phyloP scores from a whole-genome alignment of 1,139 yeast genomes.

The Kurtzmaniella quercitrusa region DNA sequence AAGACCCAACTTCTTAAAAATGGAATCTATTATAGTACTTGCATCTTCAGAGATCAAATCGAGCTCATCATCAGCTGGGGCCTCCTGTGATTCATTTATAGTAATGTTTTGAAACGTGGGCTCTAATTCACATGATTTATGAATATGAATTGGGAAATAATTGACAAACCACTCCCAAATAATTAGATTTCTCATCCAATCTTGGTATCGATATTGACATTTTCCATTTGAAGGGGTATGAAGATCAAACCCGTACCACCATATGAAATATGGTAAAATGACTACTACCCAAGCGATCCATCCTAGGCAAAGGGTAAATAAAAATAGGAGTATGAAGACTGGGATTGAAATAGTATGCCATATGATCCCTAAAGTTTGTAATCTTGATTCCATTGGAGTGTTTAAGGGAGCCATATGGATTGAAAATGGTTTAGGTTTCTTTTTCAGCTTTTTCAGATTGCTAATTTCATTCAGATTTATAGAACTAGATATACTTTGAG shows the following conservation, averaged over 20 bases:
- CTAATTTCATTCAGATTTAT: neutral
- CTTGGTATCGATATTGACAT: conserved; percentile 53
- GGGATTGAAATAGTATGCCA: conserved; percentile 80
- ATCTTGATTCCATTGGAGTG: conserved; percentile 54
- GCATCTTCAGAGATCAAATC: conserved; percentile 39
- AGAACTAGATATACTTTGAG: neutral
- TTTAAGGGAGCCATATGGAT: conserved; percentile 47
- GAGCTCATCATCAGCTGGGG: conserved; percentile 34
- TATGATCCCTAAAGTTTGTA: conserved; percentile 68
- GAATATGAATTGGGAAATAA: conserved; percentile 78
- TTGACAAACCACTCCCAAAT: conserved; percentile 74
- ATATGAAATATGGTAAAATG: conserved; percentile 51
- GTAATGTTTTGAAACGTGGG: conserved; percentile 60
- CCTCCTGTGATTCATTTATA: conserved; percentile 16
- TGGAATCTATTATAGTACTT: conserved; percentile 32
- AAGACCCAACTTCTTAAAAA: conserved; percentile 36
- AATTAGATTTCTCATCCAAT: conserved; percentile 50
- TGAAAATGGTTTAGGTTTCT: neutral
- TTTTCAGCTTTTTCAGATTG: neutral
- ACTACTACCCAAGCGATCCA: conserved; percentile 69
- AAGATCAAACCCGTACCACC: conserved; percentile 53
- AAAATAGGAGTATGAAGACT: conserved; percentile 46
- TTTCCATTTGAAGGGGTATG: conserved; percentile 74
- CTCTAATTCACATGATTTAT: conserved; percentile 64
- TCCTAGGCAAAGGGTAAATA: conserved; percentile 55